A percentile compares a stretch with the other conserved stretches of the same genome.
These are phyloP conservation scores for Umbelopsis sp. DNA, from an alignment of 192 early-diverging fungal genomes.

Conservation along the genomic window DNA sequence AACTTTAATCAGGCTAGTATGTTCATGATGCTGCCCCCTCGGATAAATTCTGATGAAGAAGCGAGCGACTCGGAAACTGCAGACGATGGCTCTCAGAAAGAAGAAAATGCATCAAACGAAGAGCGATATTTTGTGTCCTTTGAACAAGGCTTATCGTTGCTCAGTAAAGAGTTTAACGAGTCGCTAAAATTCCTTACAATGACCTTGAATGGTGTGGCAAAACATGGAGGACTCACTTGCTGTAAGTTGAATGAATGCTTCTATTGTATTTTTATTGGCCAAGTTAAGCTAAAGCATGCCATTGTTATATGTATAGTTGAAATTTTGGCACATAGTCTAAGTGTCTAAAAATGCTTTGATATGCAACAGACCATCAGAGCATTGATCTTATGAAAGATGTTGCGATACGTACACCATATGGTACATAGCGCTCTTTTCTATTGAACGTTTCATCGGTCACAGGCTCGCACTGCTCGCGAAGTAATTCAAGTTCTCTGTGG, in stretches of 20 bases:
- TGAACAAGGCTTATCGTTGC: not conserved
- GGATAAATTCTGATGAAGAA: conserved; percentile 7
- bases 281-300: too few relatives aligned
- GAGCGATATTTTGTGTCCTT: not conserved
- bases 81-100: not conserved
- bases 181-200: too few relatives aligned
- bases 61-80: not conserved
- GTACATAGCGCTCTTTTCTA: conserved; percentile 53
- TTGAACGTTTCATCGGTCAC: conserved; percentile 58
- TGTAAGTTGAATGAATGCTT: too few relatives aligned
- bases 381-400: conserved; percentile 62
- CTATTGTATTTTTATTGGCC: too few relatives aligned
- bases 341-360: conserved; percentile 1
- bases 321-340: conserved; percentile 5
- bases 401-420: conserved; percentile 53
- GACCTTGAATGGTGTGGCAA: too few relatives aligned
- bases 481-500: conserved; percentile 53
- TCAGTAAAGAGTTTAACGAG: too few relatives aligned
- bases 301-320: not conserved
- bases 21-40: conserved; percentile 5
- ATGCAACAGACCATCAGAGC: conserved; percentile 44
- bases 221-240: too few relatives aligned
- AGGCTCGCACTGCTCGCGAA: conserved; percentile 46
- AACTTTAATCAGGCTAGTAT: conserved; percentile 6
- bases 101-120: not conserved